Evolutionary conservation across 2,329 filamentous ascomycete species (phyloP).

Genomic region (Sporothrix euskadiensis): DNA sequence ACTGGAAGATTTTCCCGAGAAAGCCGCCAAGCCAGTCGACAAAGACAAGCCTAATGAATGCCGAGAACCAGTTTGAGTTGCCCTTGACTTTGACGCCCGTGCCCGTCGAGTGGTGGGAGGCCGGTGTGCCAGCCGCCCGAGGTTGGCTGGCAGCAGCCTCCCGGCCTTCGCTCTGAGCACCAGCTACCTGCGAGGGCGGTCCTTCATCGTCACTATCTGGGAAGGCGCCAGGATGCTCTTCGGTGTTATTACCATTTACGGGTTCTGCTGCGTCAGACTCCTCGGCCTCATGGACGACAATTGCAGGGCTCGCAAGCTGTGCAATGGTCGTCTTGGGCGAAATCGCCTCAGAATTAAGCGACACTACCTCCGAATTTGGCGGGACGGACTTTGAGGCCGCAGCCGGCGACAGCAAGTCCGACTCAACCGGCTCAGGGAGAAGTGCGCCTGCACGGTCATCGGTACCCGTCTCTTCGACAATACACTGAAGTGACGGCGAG

Average conservation of each 20-base stretch:
- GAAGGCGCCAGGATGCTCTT: background rate
- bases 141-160: conserved; percentile 18
- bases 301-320: background rate
- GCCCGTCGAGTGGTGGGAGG: conserved; percentile 32
- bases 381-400: background rate
- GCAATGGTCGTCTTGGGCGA: background rate
- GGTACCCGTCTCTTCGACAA: conserved; percentile 45
- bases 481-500: conserved; percentile 48
- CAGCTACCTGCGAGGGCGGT: background rate
- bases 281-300: conserved; percentile 4
- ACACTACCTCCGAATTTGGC: background rate
- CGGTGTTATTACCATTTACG: background rate
- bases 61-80: conserved; percentile 39
- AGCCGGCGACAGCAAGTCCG: background rate
- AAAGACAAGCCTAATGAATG: conserved; percentile 42
- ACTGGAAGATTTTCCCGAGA: conserved; percentile 38
- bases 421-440: background rate
- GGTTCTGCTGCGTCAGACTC: background rate
- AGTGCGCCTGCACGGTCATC: conserved; percentile 27
- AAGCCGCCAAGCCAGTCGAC: conserved; percentile 45
- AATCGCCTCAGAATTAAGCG: background rate
- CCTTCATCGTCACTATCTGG: background rate
- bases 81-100: conserved; percentile 33
- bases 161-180: background rate
- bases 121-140: conserved; percentile 27